Conservation (phyloP, 1,139 yeast genomes). For the Kluyveromyces sp. region DNA sequence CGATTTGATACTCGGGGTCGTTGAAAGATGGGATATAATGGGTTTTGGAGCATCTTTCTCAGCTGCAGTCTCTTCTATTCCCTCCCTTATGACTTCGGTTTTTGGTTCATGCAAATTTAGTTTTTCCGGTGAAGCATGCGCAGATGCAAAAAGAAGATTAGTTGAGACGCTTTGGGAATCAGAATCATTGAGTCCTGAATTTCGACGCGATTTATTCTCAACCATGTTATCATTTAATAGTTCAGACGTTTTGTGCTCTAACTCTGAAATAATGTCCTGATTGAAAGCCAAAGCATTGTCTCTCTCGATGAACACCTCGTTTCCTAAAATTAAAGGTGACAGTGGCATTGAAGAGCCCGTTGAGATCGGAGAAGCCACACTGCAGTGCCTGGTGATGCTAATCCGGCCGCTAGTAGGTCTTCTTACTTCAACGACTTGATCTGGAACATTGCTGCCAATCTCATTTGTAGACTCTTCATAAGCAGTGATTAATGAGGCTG, state of each 20-base stretch:
- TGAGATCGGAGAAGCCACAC: slow-evolving; percentile 8
- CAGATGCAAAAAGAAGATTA: slow-evolving; percentile 10
- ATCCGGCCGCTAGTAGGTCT: slow-evolving; percentile 32
- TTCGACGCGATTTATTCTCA: not conserved
- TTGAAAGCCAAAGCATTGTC: slow-evolving; percentile 22
- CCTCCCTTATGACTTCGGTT: slow-evolving; percentile 14
- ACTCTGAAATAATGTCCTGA: slow-evolving; percentile 19
- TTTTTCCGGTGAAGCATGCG: slow-evolving; percentile 11
- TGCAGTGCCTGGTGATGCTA: slow-evolving; percentile 22
- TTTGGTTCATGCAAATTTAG: slow-evolving; percentile 11
- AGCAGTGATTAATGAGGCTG: slow-evolving; percentile 9
- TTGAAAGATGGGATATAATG: slow-evolving; percentile 6
- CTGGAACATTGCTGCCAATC: not conserved
- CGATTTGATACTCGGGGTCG: slow-evolving; percentile 12
- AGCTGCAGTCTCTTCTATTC: not conserved
- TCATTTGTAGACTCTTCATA: not conserved
- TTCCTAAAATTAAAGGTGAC: slow-evolving; percentile 11
- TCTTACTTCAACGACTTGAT: not conserved
- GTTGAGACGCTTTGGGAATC: slow-evolving; percentile 11
- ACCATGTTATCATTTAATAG: not conserved
- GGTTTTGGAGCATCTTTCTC: not conserved
- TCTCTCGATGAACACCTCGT: slow-evolving; percentile 19
- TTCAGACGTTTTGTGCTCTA: slow-evolving; percentile 16
- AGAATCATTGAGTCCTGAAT: slow-evolving; percentile 2
- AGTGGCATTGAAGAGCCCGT: slow-evolving; percentile 7